A percentile compares a stretch with the other conserved stretches of the same genome.
phyloP scores from a whole-genome alignment of 2,329 filamentous ascomycete genomes.

The Hysterium pulicare region DNA sequence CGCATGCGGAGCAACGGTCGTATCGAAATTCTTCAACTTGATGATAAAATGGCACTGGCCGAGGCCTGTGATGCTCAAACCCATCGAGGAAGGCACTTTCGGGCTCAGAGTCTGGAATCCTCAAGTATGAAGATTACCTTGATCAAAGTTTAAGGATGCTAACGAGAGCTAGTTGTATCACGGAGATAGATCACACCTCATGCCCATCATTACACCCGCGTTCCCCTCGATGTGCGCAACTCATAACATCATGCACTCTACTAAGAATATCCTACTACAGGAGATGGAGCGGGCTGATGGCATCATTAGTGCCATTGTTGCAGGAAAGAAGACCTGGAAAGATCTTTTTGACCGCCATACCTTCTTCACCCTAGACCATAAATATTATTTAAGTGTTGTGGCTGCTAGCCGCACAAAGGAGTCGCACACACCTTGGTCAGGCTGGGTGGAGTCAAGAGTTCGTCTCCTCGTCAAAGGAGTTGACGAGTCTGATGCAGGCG shows the following conservation, averaged over 20 bases:
- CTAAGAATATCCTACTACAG: constrained; percentile 75
- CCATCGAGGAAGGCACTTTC: constrained; percentile 76
- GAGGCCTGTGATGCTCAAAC: constrained; percentile 84
- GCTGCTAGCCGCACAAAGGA: constrained; percentile 80
- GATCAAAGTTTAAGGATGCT: constrained; percentile 5
- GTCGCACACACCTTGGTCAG: constrained; percentile 81
- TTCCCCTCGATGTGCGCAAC: constrained; percentile 98
- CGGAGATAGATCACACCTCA: constrained; percentile 79
- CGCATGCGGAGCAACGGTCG: constrained; percentile 81
- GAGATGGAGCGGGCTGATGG: constrained; percentile 76
- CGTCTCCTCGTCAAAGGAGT: constrained; percentile 79
- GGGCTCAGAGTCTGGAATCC: constrained; percentile 93
- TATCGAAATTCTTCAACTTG: constrained; percentile 91
- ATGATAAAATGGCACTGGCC: constrained; percentile 93
- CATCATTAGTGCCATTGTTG: constrained; percentile 75
- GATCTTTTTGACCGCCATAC: constrained; percentile 85
- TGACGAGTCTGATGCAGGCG: constrained; percentile 70
- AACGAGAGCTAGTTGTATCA: constrained; percentile 62
- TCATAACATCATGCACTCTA: constrained; percentile 87
- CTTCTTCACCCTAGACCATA: constrained; percentile 91
- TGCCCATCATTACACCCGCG: constrained; percentile 97
- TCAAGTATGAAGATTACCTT: constrained; percentile 53
- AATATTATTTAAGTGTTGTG: constrained; percentile 90
- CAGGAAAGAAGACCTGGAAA: constrained; percentile 75
- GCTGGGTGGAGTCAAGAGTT: constrained; percentile 90